A percentile compares a stretch with the other conserved stretches of the same genome.
Evolutionary conservation across 768 basidiomycete species (phyloP).

Genomic region (Pisolithus microcarpus): DNA sequence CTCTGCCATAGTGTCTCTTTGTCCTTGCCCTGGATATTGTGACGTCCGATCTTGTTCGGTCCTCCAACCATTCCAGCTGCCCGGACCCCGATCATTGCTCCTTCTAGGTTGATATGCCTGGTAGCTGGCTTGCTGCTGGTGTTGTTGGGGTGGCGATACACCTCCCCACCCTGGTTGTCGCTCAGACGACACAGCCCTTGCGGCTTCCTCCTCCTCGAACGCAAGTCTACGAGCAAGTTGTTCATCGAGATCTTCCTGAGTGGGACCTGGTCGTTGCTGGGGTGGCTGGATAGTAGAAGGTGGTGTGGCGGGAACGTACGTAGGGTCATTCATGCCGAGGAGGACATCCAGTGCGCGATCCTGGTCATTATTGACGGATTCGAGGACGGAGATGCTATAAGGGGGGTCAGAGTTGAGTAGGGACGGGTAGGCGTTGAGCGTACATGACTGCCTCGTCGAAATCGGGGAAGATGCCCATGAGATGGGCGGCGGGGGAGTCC

Average conservation of each 20-base stretch:
- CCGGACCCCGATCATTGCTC: constrained; percentile 2
- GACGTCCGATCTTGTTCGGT: constrained; percentile 8
- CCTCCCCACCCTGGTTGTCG: constrained; percentile 2
- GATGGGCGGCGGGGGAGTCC: constrained; percentile 44
- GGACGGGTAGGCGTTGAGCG: constrained; percentile 16
- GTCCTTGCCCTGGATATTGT: constrained; percentile 14
- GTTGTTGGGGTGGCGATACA: not conserved
- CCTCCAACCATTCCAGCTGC: not conserved
- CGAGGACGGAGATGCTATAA: constrained; percentile 58
- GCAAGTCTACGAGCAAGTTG: constrained; percentile 67
- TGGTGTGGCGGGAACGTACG: constrained; percentile 42
- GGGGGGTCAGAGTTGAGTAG: not conserved
- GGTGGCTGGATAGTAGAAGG: not conserved
- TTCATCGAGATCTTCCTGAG: constrained; percentile 72
- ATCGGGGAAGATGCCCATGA: constrained; percentile 72
- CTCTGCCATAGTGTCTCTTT: constrained; percentile 54
- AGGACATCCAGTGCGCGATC: constrained; percentile 71
- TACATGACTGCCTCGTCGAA: constrained; percentile 71
- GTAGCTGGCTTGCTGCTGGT: constrained; percentile 11
- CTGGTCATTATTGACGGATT: constrained; percentile 63
- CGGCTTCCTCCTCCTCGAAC: constrained; percentile 47
- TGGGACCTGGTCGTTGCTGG: constrained; percentile 20
- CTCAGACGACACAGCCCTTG: not conserved
- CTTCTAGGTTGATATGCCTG: constrained; percentile 21
- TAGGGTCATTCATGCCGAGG: constrained; percentile 82